Conservation (phyloP, 257 asterid genomes). For the Phtheirospermum japonicum region DNA sequence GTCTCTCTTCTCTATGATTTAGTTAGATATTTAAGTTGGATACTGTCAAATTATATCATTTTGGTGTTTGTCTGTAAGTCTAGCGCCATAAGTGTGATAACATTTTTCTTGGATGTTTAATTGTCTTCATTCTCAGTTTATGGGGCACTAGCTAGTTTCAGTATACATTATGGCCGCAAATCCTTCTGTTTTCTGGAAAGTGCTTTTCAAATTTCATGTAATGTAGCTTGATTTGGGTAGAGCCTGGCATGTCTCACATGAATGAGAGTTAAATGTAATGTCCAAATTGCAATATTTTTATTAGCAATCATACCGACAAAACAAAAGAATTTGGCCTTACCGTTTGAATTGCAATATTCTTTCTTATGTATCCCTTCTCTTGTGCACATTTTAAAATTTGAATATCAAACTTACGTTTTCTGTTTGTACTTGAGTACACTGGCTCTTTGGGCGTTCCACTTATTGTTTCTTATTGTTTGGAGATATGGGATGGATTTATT, state of each 20-base stretch:
- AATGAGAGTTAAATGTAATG: neutral
- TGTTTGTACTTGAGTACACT: neutral
- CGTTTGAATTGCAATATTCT: too few relatives aligned
- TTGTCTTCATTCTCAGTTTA: neutral
- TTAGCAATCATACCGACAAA: neutral
- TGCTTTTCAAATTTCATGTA: too few relatives aligned
- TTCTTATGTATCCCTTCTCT: constrained; percentile 4
- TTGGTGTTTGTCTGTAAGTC: too few relatives aligned
- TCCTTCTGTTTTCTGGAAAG: too few relatives aligned
- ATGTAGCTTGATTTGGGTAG: too few relatives aligned
- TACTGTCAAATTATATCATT: too few relatives aligned
- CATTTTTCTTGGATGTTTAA: neutral
- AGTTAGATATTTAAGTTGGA: too few relatives aligned
- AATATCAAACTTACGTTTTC: neutral
- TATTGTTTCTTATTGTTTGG: neutral
- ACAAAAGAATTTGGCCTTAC: neutral
- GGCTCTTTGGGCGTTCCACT: neutral
- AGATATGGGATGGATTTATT: constrained; percentile 5
- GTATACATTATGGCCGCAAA: neutral
- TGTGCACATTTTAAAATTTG: neutral
- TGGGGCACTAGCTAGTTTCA: neutral
- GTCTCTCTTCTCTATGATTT: constrained; percentile 13
- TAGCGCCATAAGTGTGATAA: neutral
- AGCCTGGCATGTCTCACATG: neutral
- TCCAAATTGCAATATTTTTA: neutral